Conservation (phyloP, 2,329 filamentous ascomycete species). For the Colletotrichum brevisporum region DNA sequence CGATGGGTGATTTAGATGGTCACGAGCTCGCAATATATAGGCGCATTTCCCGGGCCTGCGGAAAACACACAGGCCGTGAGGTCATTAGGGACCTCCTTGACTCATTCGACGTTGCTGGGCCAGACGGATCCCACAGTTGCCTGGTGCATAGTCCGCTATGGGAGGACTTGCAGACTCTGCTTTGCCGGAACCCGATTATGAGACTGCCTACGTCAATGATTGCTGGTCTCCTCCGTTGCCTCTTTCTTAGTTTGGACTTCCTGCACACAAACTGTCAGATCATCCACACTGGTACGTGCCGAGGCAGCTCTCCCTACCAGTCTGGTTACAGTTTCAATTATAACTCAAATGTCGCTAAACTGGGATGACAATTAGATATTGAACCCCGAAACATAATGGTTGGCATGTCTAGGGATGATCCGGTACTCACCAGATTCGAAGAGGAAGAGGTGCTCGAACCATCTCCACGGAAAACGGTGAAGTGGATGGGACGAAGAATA, state of each 20-base stretch:
- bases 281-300: constrained; percentile 59
- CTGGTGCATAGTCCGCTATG: constrained; percentile 58
- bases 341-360: background rate
- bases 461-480: constrained; percentile 57
- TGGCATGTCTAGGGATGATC: constrained; percentile 56
- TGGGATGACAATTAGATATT: constrained; percentile 47
- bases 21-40: constrained; percentile 60
- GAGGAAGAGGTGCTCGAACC: constrained; percentile 56
- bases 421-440: constrained; percentile 54
- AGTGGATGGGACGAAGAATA: constrained; percentile 52
- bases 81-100: constrained; percentile 53
- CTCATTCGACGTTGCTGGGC: constrained; percentile 53
- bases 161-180: constrained; percentile 56
- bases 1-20: constrained; percentile 45
- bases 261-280: constrained; percentile 61
- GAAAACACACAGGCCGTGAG: constrained; percentile 49
- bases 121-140: constrained; percentile 53
- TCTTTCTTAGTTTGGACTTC: constrained; percentile 61
- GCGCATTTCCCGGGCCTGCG: constrained; percentile 48
- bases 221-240: constrained; percentile 51
- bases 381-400: constrained; percentile 55
- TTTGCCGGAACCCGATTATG: constrained; percentile 55
- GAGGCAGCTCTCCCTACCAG: too few relatives aligned
- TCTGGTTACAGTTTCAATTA: too few relatives aligned
- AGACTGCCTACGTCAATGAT: constrained; percentile 53